Evolutionary conservation across 495 filamentous ascomycete genomes (phyloP).

Genomic region (Aspergillus carlsbadensis): DNA sequence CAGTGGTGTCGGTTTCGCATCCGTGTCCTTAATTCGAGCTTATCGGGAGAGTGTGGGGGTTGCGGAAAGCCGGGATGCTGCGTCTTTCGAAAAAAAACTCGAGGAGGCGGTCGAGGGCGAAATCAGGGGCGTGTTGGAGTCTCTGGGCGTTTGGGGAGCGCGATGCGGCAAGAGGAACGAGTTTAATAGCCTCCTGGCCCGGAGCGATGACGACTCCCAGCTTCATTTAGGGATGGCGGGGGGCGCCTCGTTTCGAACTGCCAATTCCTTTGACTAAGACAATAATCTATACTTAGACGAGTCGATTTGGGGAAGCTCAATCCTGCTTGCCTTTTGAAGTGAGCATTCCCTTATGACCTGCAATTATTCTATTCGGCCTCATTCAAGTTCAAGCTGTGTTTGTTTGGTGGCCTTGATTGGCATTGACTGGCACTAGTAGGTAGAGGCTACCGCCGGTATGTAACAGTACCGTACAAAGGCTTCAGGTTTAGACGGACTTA

Average conservation of each 20-base stretch:
- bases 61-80: not conserved
- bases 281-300: no score
- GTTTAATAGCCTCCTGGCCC: slow-evolving; percentile 11
- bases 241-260: slow-evolving; percentile 4
- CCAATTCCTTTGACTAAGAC: no score
- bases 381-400: no score
- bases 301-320: no score
- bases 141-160: slow-evolving; percentile 11
- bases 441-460: not conserved
- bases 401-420: no score
- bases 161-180: slow-evolving; percentile 11
- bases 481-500: not conserved
- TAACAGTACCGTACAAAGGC: not conserved
- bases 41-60: not conserved
- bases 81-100: not conserved
- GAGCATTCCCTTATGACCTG: no score
- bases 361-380: no score
- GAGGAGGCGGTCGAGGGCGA: not conserved
- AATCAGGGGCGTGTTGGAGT: not conserved
- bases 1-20: slow-evolving; percentile 35
- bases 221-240: slow-evolving; percentile 1
- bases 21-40: slow-evolving; percentile 28
- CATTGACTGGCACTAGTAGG: no score
- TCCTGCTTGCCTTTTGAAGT: no score
- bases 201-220: slow-evolving; percentile 16